Evolutionary conservation across 495 filamentous ascomycete genomes (phyloP).

Genomic region (Aspergillus mulundensis): DNA sequence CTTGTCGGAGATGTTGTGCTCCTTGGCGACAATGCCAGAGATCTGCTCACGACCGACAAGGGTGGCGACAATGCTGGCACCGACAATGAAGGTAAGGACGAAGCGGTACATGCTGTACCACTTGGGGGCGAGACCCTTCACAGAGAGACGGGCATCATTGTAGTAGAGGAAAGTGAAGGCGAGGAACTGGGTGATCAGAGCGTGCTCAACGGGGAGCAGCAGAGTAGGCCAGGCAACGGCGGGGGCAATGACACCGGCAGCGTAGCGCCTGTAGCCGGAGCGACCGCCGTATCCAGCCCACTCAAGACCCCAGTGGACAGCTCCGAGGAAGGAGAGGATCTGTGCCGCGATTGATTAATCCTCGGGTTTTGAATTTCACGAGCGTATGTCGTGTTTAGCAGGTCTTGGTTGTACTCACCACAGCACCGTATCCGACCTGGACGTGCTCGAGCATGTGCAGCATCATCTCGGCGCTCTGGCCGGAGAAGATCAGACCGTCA

Average conservation of each 20-base stretch:
- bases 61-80: conserved; percentile 77
- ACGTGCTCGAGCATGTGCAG: conserved; percentile 82
- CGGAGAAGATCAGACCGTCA: conserved; percentile 60
- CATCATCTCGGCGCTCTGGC: conserved; percentile 66
- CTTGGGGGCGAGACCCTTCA: conserved; percentile 74
- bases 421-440: conserved; percentile 89
- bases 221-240: conserved; percentile 92
- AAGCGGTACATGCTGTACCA: conserved; percentile 97
- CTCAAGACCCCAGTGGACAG: conserved; percentile 91
- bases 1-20: conserved; percentile 53
- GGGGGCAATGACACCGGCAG: conserved; percentile 75
- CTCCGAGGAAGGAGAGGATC: conserved; percentile 95
- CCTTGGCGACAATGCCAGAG: conserved; percentile 49
- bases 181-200: conserved; percentile 84
- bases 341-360: conserved; percentile 23
- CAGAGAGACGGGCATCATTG: conserved; percentile 71
- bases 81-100: conserved; percentile 90
- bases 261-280: conserved; percentile 72
- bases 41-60: conserved; percentile 86
- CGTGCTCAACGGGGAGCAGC: conserved; percentile 80
- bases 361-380: not conserved
- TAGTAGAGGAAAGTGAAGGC: conserved; percentile 89
- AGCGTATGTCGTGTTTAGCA: not conserved
- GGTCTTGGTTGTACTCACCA: conserved; percentile 52
- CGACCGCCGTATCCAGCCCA: conserved; percentile 71